A percentile compares a stretch with the other conserved stretches of the same genome.
phyloP scores from a whole-genome alignment of 257 asterid genomes.

The Petrea volubilis region DNA sequence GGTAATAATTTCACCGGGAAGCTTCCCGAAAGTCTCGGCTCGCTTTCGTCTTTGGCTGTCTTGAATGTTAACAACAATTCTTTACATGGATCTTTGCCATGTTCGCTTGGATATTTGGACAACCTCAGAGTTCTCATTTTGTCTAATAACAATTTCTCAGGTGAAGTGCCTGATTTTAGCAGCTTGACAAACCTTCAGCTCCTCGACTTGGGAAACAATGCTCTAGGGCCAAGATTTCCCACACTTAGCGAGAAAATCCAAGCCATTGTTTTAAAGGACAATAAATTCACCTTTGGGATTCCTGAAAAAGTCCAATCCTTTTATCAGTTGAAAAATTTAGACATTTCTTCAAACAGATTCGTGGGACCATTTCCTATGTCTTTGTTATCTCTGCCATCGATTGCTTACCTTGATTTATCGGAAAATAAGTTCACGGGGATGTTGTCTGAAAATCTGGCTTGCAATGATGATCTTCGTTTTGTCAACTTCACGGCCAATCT shows the following conservation, averaged over 20 bases:
- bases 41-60: constrained; percentile 63
- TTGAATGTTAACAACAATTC: constrained; percentile 64
- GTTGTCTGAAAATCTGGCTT: constrained; percentile 59
- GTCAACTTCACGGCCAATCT: constrained; percentile 74
- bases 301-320: constrained; percentile 62
- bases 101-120: constrained; percentile 45
- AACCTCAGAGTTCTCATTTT: constrained; percentile 66
- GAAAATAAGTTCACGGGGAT: constrained; percentile 73
- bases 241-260: constrained; percentile 45
- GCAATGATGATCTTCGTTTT: constrained; percentile 50
- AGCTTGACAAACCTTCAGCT: constrained; percentile 68
- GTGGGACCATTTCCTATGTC: constrained; percentile 80
- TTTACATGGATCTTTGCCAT: constrained; percentile 58
- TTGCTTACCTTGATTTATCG: constrained; percentile 56
- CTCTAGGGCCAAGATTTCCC: constrained; percentile 77
- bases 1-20: constrained; percentile 64
- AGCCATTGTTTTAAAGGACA: constrained; percentile 55
- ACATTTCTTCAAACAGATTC: constrained; percentile 69
- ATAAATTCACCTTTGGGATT: constrained; percentile 58
- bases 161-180: constrained; percentile 77
- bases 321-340: constrained; percentile 57
- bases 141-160: constrained; percentile 67
- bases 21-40: constrained; percentile 52
- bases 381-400: constrained; percentile 64
- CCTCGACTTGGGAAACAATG: constrained; percentile 62